phyloP scores from a whole-genome alignment of 371 early-diverging fungal species.

The Mortierella sp. region DNA sequence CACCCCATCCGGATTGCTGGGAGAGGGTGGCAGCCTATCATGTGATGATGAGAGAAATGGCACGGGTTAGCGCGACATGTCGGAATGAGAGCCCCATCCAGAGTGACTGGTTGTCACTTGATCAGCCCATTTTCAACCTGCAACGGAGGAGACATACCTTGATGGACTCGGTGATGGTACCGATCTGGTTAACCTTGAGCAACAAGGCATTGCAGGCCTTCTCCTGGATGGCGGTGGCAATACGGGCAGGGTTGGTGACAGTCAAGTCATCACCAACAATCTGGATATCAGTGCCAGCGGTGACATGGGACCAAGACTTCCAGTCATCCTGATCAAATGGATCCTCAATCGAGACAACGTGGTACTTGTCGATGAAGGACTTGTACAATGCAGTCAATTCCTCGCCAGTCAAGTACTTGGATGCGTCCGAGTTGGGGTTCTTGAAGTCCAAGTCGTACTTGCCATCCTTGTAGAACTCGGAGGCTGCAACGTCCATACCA shows the following conservation, averaged over 20 bases:
- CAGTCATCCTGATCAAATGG: conserved; percentile 99
- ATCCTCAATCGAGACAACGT: conserved; percentile 98
- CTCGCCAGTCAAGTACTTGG: conserved; percentile 78
- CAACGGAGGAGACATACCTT: conserved; percentile 40
- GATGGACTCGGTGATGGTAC: conserved; percentile 97
- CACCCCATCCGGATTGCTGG: too few species aligned
- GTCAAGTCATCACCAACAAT: conserved; percentile 99
- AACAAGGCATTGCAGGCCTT: conserved; percentile 96
- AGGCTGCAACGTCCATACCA: conserved; percentile 99
- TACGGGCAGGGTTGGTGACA: conserved; percentile 98
- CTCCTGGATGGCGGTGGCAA: conserved; percentile 87
- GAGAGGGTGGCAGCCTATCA: too few species aligned
- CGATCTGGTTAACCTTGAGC: conserved; percentile 99
- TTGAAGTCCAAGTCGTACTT: conserved; percentile 98
- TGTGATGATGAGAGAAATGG: too few species aligned
- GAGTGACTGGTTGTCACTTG: too few species aligned
- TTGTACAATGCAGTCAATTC: conserved; percentile 89
- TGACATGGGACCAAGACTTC: conserved; percentile 90
- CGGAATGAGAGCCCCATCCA: too few species aligned
- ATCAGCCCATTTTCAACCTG: neutral
- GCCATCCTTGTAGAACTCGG: conserved; percentile 95
- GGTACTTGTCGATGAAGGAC: conserved; percentile 89
- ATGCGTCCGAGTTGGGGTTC: conserved; percentile 86
- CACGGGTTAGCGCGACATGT: too few species aligned
- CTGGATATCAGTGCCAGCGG: conserved; percentile 75